Base-by-base conservation (phyloP, 2,329 filamentous ascomycete species). In the Aspergillus pseudoviridinutans region DNA sequence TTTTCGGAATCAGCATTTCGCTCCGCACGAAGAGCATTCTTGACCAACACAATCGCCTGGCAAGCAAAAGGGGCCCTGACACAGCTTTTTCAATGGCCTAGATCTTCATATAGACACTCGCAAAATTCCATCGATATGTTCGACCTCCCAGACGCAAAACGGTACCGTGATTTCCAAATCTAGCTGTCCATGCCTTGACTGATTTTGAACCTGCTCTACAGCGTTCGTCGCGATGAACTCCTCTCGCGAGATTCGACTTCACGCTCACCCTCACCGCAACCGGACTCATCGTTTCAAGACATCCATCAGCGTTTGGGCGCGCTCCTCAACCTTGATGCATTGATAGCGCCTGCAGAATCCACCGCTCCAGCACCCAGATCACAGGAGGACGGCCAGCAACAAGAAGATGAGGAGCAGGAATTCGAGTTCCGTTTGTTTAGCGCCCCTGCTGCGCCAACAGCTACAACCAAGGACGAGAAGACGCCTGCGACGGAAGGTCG, bases 351-450 rank as follows among this genome's bases (percentile, higher is more conserved):
- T 4, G 28, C 44, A 51, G 7, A 49, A 59, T 22, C 22, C 51
- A 22, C n/a, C 9, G 35, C 10, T 12, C 41, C 29, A 14, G 32
- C 27, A 52, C 12, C 14, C 29, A 24, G 29, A 56, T 4, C 52
- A 60, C 3, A 58, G 58, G 51, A 53, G 8, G 12, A 50, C 42
- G 52, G 20, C 42, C 52, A 14, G 41, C 47, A 25, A n/a, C 47
- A 14, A 51, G 32, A 47, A 22, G 72, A 73, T 1, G 73, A 75
- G 32, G 75, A 78, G 55, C 72, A 76, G 55, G 75, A 77, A 58
- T 78, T 77, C 55, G 75, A 77, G 53, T 78, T 78, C 60, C 70
- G 75, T 7, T 59, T 78, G 14, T 78, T 78, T 65, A 74, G 68
- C 47, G 69, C 68, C 1, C 69, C 71, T 3, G 44, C 64, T 38